These are phyloP conservation scores for Lipomyces mesembrius DNA, from an alignment of 805 yeast species.

Conservation along the genomic window DNA sequence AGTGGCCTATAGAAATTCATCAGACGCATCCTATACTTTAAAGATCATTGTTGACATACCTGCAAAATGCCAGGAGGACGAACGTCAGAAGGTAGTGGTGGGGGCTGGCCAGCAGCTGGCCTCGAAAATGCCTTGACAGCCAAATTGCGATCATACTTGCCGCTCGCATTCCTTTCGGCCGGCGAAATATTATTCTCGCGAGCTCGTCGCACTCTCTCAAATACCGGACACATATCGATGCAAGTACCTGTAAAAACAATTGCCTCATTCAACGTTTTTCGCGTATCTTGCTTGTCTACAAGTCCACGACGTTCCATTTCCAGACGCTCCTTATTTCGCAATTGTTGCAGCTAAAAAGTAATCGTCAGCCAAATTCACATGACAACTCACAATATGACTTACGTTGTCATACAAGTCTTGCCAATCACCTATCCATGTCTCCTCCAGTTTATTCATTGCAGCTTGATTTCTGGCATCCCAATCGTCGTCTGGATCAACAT, in stretches of 20 bases:
- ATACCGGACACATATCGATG: conserved; percentile 91
- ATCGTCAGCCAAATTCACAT: neutral
- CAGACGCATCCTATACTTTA: neutral
- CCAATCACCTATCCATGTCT: conserved; percentile 52
- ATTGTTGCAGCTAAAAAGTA: conserved; percentile 22
- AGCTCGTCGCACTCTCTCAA: conserved; percentile 85
- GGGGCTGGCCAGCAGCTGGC: conserved; percentile 98
- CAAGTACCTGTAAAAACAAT: conserved; percentile 87
- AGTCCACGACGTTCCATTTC: conserved; percentile 53
- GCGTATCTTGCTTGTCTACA: conserved; percentile 84
- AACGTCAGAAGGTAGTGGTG: conserved; percentile 96
- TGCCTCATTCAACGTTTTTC: conserved; percentile 86
- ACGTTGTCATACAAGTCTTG: conserved; percentile 69
- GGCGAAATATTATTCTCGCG: conserved; percentile 83
- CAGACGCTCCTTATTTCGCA: conserved; percentile 37
- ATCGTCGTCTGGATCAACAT: conserved; percentile 16
- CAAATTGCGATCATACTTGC: conserved; percentile 58
- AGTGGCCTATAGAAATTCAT: conserved; percentile 51
- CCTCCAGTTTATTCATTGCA: conserved; percentile 53
- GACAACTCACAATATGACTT: neutral
- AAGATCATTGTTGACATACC: conserved; percentile 15
- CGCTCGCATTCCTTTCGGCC: conserved; percentile 71
- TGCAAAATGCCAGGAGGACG: conserved; percentile 80
- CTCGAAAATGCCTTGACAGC: conserved; percentile 93
- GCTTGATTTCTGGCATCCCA: conserved; percentile 37